These are phyloP conservation scores for Zasmidium cellare DNA, from an alignment of 2,329 filamentous ascomycete species.

Conservation along the genomic window DNA sequence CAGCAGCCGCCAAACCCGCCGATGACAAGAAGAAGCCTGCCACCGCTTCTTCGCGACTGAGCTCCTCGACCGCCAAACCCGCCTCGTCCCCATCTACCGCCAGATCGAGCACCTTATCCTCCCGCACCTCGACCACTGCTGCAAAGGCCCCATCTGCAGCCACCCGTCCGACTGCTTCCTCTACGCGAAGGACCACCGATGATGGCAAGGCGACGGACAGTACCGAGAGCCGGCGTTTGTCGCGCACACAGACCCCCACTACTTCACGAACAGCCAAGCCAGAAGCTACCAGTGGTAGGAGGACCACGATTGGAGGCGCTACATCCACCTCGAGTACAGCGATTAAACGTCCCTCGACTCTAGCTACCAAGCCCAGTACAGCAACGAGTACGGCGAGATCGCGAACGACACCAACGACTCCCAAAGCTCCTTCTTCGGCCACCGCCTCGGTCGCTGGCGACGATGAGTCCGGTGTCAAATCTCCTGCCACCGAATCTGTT, in stretches of 20 bases:
- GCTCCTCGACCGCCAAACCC: conserved; percentile 9
- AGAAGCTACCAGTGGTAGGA: conserved; percentile 8
- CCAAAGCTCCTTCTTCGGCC: background rate
- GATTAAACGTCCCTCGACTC: conserved; percentile 15
- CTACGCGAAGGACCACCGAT: background rate
- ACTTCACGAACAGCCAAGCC: conserved; percentile 11
- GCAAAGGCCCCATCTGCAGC: conserved; percentile 1
- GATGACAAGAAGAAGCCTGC: conserved; percentile 16
- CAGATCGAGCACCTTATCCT: background rate
- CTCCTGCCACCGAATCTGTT: conserved; percentile 1
- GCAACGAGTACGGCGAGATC: conserved; percentile 7
- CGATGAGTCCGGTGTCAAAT: background rate
- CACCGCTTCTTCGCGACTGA: conserved; percentile 9
- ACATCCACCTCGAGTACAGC: conserved; percentile 8
- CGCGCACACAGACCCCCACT: conserved; percentile 7
- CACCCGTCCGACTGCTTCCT: conserved; percentile 1
- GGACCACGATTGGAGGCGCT: conserved; percentile 14
- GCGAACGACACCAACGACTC: conserved; percentile 2
- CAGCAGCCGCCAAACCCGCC: background rate
- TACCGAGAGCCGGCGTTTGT: conserved; percentile 8
- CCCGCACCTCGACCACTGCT: conserved; percentile 2
- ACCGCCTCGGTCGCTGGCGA: background rate
- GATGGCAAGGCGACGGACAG: conserved; percentile 10
- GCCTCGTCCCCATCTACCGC: background rate
- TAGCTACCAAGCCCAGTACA: conserved; percentile 7